Base-by-base conservation (phyloP, 139 green algal species). In the Microglena sp. region DNA sequence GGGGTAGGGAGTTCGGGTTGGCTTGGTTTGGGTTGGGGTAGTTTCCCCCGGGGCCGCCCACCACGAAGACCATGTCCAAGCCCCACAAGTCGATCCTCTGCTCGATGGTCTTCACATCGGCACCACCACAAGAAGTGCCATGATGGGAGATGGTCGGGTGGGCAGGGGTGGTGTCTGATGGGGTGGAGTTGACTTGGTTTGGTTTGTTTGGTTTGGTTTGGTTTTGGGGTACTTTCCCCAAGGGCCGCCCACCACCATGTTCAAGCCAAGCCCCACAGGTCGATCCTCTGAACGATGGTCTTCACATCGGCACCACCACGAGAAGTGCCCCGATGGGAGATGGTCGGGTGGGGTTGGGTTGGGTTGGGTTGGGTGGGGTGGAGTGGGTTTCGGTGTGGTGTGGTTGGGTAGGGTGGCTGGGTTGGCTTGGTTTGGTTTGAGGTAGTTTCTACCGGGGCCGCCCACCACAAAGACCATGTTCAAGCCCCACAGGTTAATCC, bases 401-500 rank as follows among this genome's bases (percentile, higher is more conserved):
- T n/a, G n/a, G n/a, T n/a, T n/a, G n/a, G n/a, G n/a, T n/a, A n/a
- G n/a, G n/a, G n/a, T n/a, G n/a, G n/a, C n/a, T n/a, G n/a, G n/a
- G n/a, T n/a, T n/a, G n/a, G n/a, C n/a, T n/a, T n/a, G n/a, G n/a
- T n/a, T n/a, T n/a, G n/a, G n/a, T n/a, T n/a, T n/a, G n/a, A n/a
- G n/a, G n/a, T n/a, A n/a, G n/a, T n/a, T n/a, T 60, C 81, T 79
- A 24, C 90, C 90, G 70, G 96, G 94, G 75, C 90, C 91, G 26
- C 91, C 91, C 43, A 97, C 86, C 54, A 96, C 90, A 76, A 95
- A 95, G 24, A 95, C 67, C 88, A 97, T 95, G 77, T 98, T 90
- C 3, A 98, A 84, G 31, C 87, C 93, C 78, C 84, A 88, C 81
- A 96, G 86, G 74, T 96, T 84, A 22, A 99, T 77, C 45, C 84